These are phyloP conservation scores for Melocanna baccifera DNA, from an alignment of 176 grass and related monocot genomes.

Conservation along the genomic window DNA sequence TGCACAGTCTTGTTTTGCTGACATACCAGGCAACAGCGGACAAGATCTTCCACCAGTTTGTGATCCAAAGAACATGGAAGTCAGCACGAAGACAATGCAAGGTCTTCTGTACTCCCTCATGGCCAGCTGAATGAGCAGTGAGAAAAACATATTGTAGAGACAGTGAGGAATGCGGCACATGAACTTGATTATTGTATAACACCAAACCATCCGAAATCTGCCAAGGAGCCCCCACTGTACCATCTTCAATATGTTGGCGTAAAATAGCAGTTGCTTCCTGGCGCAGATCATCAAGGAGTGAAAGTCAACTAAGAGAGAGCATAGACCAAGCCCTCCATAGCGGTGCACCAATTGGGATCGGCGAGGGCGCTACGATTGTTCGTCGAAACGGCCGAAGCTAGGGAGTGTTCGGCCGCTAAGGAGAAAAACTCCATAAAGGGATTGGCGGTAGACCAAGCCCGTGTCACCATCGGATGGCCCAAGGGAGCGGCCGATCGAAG, in stretches of 20 bases:
- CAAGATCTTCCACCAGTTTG: neutral
- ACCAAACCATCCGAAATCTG: neutral
- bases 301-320: neutral
- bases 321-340: fast-evolving
- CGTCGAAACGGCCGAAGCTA: too few relatives aligned
- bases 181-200: neutral
- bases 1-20: too few relatives aligned
- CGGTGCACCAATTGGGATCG: too few relatives aligned
- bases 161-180: neutral
- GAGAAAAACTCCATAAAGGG: too few relatives aligned
- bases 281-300: neutral
- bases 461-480: too few relatives aligned
- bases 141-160: neutral
- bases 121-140: neutral
- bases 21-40: too few relatives aligned
- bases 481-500: too few relatives aligned
- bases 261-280: neutral
- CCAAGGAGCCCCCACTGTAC: neutral
- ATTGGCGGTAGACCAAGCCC: too few relatives aligned
- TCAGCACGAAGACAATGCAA: neutral
- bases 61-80: fast-evolving
- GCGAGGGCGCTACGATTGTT: too few relatives aligned
- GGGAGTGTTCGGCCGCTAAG: too few relatives aligned
- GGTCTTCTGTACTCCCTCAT: neutral
- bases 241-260: neutral